Base-by-base conservation (phyloP, 306 rosid genomes). In the Malus orientalis region DNA sequence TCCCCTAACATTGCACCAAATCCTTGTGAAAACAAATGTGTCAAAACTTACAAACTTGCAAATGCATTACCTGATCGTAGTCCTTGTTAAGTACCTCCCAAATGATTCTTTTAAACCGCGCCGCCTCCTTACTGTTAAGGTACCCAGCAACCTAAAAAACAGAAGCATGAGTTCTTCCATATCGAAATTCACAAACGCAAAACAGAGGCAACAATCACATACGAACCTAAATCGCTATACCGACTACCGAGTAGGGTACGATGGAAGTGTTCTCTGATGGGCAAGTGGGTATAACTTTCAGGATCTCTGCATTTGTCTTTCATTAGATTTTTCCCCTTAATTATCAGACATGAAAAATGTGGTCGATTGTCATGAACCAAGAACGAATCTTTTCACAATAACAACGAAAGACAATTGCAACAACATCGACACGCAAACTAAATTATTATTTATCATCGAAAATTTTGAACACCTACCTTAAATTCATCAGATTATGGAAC, bases 21-120 rank as follows among this genome's bases (percentile, higher is more conserved):
- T 65, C 49, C 32, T n/a, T 19, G 70, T 20, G 32, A 33, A 33
- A 23, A 59, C 29, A 25, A 9, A 22, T 18, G 27, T 73, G 6
- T 14, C 19, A 3, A 16, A 40, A 15, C 19, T 16, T 62, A 73
- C 23, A 55, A 10, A 44, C 20, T 44, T 61, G 6, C 32, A 44
- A 44, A 10, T 20, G 70, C 66, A 61, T 61, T 74, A 74, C 78
- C 70, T 74, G n/a, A 4, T 33, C n/a, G 2, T 7, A 62, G 33
- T 19, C 61, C 23, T 16, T 58, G 77, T 73, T 58, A 57, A 73
- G 25, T 18, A 20, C 57, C 25, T 73, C 77, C 77, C 77, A 73
- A 25, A 73, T 73, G 57, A 73, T 22, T n/a, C 76, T 8, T 18
- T 73, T 73, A 73, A n/a, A 73, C 55, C 22, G 20, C 18, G 38